Percentiles rank a stretch among this genome's conserved stretches.
Evolutionary conservation across 805 yeast species (phyloP).

Genomic region (Candida suzukii): DNA sequence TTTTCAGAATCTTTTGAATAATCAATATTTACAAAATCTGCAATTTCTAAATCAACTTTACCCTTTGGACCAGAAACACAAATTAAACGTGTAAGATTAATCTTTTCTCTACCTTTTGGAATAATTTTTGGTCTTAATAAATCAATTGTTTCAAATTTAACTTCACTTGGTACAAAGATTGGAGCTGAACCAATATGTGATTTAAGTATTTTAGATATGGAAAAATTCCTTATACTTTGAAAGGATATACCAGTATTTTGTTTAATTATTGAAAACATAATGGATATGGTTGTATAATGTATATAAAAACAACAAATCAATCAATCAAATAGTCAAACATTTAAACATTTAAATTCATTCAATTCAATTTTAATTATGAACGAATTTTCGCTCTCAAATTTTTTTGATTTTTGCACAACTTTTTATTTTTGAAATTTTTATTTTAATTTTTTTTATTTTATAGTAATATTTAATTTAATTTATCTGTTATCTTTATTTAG

Average conservation of each 20-base stretch:
- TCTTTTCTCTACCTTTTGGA: slow-evolving; percentile 57
- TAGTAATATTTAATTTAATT: no score
- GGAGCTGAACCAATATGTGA: slow-evolving; percentile 84
- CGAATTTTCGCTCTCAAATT: no score
- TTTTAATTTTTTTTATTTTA: no score
- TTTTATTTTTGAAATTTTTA: no score
- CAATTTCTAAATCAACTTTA: slow-evolving; percentile 50
- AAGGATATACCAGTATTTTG: background rate
- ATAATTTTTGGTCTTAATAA: slow-evolving; percentile 51
- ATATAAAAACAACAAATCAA: no score
- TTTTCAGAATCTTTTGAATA: slow-evolving; percentile 31
- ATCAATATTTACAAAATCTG: slow-evolving; percentile 56
- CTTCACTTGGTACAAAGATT: slow-evolving; percentile 58
- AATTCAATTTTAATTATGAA: no score
- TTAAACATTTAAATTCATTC: no score
- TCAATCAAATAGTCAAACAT: no score
- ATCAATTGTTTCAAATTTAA: slow-evolving; percentile 38
- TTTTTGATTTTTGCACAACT: no score
- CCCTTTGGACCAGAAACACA: slow-evolving; percentile 79
- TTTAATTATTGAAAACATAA: background rate
- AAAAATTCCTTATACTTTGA: slow-evolving; percentile 25
- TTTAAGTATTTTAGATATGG: slow-evolving; percentile 19
- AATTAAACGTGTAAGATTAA: slow-evolving; percentile 51
- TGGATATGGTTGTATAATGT: no score
- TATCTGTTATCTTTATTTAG: no score